Evolutionary conservation across 1,139 yeast species (phyloP), one percentile per base, ranked within the genome.

Genomic region (Spencermartinsiella ligniputridi): DNA sequence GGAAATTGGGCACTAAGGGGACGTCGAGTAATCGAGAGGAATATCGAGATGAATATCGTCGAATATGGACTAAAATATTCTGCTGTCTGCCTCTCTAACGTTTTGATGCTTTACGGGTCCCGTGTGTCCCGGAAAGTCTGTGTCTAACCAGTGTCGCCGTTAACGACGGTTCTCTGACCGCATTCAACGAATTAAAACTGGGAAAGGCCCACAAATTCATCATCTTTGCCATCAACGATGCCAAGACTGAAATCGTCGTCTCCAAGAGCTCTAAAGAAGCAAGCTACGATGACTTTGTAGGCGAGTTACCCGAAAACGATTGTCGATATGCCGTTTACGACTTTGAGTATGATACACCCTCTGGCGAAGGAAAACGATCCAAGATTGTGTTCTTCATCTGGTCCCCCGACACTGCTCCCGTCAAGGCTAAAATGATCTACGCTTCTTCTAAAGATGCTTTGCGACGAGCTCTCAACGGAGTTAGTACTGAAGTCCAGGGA

Each of bases 331-430:
- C 98, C 50, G 81, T 94, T 51, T 92, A 89, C 71, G 97, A 90
- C 71, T 90, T 92, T 60, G 97, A 90, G 71, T 92, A 89, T 70
- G 96, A 89, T 67, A 74, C 87, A 53, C 79, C 86, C 56, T 79
- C 79, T 40, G 92, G 89, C 58, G 97, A 92, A 71, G 98, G 98
- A 66, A 88, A 88, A 77, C 85, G 76, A 76, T 83, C 90, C 63
- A 92, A 92, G 78, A 85, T 92, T 62, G 83, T 90, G 50, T 92
- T 92, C 72, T 85, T 69, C 75, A 84, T 94, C 57, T 92, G 99
- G 99, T 82, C 97, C 52, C 98, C 98, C 62, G 98, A 94, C 67
- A 85, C 95, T 51, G 96, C 97, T 44, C 88, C 95, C 52, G 81
- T 94, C 61, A 85, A 63, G 61, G 69, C 94, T 60, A 92, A 92